Percentiles rank a stretch among this genome's conserved stretches.
Evolutionary conservation across 23 red algal species (phyloP).

Genomic region (Chondrus crispus): DNA sequence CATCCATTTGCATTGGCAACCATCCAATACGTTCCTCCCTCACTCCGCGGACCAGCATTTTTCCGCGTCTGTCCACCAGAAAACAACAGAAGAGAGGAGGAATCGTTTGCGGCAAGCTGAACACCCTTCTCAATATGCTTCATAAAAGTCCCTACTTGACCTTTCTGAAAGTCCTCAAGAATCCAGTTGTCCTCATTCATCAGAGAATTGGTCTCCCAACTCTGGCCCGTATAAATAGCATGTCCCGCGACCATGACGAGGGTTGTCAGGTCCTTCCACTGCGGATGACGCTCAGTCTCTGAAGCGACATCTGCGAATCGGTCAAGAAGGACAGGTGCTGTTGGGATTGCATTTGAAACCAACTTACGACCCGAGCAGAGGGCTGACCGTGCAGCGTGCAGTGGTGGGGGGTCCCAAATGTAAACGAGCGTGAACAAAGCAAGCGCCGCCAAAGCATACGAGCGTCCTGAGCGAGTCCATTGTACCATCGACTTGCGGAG

Average conservation of each 20-base stretch:
- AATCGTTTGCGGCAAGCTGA: conserved; percentile 49
- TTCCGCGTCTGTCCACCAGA: conserved; percentile 77
- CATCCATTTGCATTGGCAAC: conserved; percentile 40
- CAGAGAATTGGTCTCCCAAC: conserved; percentile 26
- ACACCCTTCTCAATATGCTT: conserved; percentile 67
- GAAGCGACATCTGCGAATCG: conserved; percentile 12
- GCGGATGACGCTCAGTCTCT: conserved; percentile 2
- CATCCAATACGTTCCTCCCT: conserved; percentile 78
- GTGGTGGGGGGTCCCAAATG: background rate
- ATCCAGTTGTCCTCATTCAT: conserved; percentile 65
- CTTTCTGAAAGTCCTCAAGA: conserved; percentile 74
- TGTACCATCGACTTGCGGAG: background rate
- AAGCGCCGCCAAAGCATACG: background rate
- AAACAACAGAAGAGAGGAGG: conserved; percentile 71
- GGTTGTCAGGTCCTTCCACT: conserved; percentile 14
- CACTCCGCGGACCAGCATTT: conserved; percentile 51
- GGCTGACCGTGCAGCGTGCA: background rate
- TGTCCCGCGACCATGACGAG: conserved; percentile 89
- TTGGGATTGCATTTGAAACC: background rate
- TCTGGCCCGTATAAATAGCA: conserved; percentile 53
- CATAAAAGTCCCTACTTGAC: conserved; percentile 68
- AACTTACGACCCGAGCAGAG: background rate
- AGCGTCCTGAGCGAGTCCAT: too few relatives aligned
- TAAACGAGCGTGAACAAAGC: background rate
- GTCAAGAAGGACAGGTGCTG: conserved; percentile 24